These are phyloP conservation scores for Picea abies DNA, from an alignment of 83 land plant genomes.

Conservation along the genomic window DNA sequence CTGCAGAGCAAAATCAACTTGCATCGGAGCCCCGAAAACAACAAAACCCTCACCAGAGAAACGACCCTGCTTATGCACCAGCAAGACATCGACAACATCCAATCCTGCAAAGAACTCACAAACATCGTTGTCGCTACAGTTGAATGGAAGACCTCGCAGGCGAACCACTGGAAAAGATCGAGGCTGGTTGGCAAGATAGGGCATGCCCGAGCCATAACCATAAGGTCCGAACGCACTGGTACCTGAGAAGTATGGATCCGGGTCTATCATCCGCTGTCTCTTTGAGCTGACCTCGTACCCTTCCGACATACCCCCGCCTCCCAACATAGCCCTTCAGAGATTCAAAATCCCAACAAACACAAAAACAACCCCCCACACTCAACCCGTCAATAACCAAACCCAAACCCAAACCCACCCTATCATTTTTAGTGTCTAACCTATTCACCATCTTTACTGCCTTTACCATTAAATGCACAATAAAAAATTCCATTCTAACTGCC, in stretches of 20 bases:
- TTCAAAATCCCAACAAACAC: slow-evolving; percentile 42
- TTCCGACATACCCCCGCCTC: slow-evolving; percentile 53
- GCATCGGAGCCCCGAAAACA: slow-evolving; percentile 80
- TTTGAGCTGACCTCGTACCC: slow-evolving; percentile 73
- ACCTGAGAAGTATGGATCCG: slow-evolving; percentile 34
- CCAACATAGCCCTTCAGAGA: slow-evolving; percentile 43
- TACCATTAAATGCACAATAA: neutral
- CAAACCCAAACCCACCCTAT: slow-evolving; percentile 8
- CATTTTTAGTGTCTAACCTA: slow-evolving; percentile 9
- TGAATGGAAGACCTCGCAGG: slow-evolving; percentile 91
- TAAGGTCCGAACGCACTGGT: slow-evolving; percentile 19
- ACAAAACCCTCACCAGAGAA: slow-evolving; percentile 90
- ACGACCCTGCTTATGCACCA: slow-evolving; percentile 75
- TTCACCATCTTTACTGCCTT: neutral
- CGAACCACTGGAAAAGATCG: slow-evolving; percentile 87
- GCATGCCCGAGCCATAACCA: neutral
- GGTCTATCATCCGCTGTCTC: slow-evolving; percentile 68
- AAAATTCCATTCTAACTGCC: neutral
- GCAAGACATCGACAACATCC: slow-evolving; percentile 84
- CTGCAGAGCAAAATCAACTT: slow-evolving; percentile 87
- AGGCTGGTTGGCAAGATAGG: slow-evolving; percentile 38
- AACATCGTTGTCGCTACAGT: slow-evolving; percentile 81
- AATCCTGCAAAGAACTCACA: slow-evolving; percentile 81
- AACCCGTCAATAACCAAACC: slow-evolving; percentile 15
- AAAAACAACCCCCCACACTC: slow-evolving; percentile 37